These are phyloP conservation scores for Suillus bovinus DNA, from an alignment of 768 basidiomycete species.

Conservation along the genomic window DNA sequence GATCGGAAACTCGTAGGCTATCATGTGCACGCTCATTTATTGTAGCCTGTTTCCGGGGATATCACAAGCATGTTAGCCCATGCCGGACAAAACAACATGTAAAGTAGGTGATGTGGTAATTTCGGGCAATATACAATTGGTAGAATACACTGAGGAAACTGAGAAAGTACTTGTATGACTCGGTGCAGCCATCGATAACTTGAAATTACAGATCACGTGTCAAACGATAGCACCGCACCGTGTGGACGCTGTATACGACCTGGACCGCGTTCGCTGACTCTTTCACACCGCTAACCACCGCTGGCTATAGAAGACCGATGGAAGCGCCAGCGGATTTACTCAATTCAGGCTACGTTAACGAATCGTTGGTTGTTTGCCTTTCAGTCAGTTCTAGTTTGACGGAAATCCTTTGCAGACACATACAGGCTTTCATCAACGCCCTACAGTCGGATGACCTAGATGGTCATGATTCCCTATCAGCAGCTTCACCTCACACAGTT, in stretches of 20 bases:
- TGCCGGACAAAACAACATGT: slow-evolving; percentile 93
- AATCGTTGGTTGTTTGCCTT: slow-evolving; percentile 51
- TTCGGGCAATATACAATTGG: neutral
- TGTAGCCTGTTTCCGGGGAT: slow-evolving; percentile 73
- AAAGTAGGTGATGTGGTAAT: neutral
- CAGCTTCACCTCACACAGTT: slow-evolving; percentile 21
- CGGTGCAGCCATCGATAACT: no score
- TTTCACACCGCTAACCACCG: slow-evolving; percentile 10
- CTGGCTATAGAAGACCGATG: slow-evolving; percentile 15
- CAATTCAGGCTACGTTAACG: slow-evolving; percentile 63
- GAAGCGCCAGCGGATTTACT: slow-evolving; percentile 31
- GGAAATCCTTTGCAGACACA: slow-evolving; percentile 43
- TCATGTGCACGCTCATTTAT: slow-evolving; percentile 96
- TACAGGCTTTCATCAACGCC: slow-evolving; percentile 78
- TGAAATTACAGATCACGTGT: slow-evolving; percentile 7
- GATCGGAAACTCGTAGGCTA: slow-evolving; percentile 80
- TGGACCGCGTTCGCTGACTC: neutral
- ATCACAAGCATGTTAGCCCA: slow-evolving; percentile 88
- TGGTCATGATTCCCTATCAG: slow-evolving; percentile 20
- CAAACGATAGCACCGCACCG: neutral
- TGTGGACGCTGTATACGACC: neutral
- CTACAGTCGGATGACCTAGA: slow-evolving; percentile 58
- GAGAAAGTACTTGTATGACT: neutral
- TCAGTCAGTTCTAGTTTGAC: slow-evolving; percentile 6
- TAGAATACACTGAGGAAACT: neutral